Evolutionary conservation across 495 filamentous ascomycete genomes (phyloP).

Genomic region (Terfezia claveryi): DNA sequence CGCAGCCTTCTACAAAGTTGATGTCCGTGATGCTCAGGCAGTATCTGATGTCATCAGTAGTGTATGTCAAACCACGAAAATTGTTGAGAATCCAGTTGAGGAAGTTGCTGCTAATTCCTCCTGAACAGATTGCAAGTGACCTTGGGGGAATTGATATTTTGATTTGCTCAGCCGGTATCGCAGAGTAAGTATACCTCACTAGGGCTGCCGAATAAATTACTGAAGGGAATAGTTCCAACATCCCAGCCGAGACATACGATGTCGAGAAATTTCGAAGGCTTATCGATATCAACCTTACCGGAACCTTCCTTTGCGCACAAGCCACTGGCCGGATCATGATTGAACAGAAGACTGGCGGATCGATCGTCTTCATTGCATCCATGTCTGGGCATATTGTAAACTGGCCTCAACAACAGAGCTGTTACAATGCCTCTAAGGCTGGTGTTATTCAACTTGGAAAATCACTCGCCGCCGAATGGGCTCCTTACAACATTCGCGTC

Average conservation of each 20-base stretch:
- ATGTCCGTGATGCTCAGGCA: conserved; percentile 44
- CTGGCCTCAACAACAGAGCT: conserved; percentile 55
- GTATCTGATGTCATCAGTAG: conserved; percentile 35
- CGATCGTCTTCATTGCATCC: conserved; percentile 45
- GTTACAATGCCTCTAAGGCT: conserved; percentile 65
- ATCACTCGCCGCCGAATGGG: conserved; percentile 62
- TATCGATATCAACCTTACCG: conserved; percentile 56
- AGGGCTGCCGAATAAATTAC: neutral
- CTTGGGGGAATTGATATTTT: conserved; percentile 49
- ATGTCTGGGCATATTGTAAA: conserved; percentile 65
- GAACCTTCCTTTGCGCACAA: conserved; percentile 47
- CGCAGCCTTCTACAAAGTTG: conserved; percentile 54
- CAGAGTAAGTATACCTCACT: conserved; percentile 32
- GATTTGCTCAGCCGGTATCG: conserved; percentile 69
- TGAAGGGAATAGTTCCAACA: conserved; percentile 29
- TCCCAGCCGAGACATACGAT: conserved; percentile 35
- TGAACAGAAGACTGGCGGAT: conserved; percentile 25
- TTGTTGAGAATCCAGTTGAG: too few relatives aligned
- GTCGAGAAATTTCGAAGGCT: conserved; percentile 41
- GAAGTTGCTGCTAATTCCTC: neutral
- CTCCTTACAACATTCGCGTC: conserved; percentile 48
- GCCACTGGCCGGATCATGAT: conserved; percentile 45
- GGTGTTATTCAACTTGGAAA: conserved; percentile 56
- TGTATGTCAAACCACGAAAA: neutral
- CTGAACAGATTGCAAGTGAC: conserved; percentile 24